A percentile compares a stretch with the other conserved stretches of the same genome.
These are phyloP conservation scores for Bipolaris cookei DNA, from an alignment of 2,329 filamentous ascomycete species.

Conservation along the genomic window DNA sequence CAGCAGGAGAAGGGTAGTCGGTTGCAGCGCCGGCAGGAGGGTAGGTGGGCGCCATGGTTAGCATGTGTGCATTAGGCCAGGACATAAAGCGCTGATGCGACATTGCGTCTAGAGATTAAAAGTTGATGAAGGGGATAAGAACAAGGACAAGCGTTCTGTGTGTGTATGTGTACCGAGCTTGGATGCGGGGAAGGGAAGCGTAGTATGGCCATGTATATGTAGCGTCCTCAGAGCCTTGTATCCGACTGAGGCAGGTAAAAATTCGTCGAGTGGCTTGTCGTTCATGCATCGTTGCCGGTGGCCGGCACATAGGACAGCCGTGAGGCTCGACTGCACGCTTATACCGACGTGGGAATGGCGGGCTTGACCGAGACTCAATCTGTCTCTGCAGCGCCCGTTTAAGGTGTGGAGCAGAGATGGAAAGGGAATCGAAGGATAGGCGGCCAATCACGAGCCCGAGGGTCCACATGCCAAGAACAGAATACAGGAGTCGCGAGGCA, in stretches of 20 bases:
- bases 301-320: conserved; percentile 37
- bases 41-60: conserved; percentile 47
- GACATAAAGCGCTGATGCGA: conserved; percentile 45
- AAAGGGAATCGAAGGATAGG: conserved; percentile 17
- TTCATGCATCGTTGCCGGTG: conserved; percentile 34
- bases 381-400: conserved; percentile 39
- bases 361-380: conserved; percentile 39
- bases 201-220: conserved; percentile 45
- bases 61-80: conserved; percentile 42
- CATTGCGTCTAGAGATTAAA: conserved; percentile 29
- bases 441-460: conserved; percentile 29
- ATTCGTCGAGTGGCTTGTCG: conserved; percentile 17
- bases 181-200: conserved; percentile 26
- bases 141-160: conserved; percentile 39
- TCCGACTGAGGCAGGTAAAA: conserved; percentile 15
- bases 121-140: conserved; percentile 15
- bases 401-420: conserved; percentile 21
- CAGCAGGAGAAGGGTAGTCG: conserved; percentile 45
- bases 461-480: conserved; percentile 27
- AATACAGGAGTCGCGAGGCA: conserved; percentile 34
- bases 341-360: conserved; percentile 30
- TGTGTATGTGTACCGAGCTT: conserved; percentile 34
- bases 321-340: conserved; percentile 28
- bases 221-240: conserved; percentile 21
- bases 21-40: conserved; percentile 42